Base-by-base conservation (phyloP, 1,139 yeast genomes). In the Scheffersomyces parashehatae region DNA sequence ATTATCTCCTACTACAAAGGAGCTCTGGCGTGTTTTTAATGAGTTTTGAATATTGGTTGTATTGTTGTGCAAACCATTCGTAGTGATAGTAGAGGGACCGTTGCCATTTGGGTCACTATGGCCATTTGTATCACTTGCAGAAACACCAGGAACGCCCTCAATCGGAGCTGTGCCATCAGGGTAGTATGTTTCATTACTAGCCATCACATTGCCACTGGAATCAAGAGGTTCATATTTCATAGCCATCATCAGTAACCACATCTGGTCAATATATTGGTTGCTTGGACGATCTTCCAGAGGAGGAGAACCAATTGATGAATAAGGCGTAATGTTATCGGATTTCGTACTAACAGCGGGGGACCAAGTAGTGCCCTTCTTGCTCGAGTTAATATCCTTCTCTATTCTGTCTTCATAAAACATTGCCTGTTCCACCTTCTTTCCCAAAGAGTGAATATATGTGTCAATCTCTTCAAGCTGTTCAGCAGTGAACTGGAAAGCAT, bases 181-280 rank as follows among this genome's bases (percentile, higher is more conserved):
- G 8, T 20, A 20, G 26, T 20, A 20, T 20, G 8, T 6, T 8
- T 31, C 35, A n/a, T 20, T 31, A 31, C 11, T 20, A 31, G 35
- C 10, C 35, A 31, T 14, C 7, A 31, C 35, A 31, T 35, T 28
- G 14, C 37, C 37, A 8, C 14, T 28, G 9, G 14, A 12, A 20
- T 35, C 28, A 9, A 26, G 47, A 2, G 35, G 34, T 16, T 47
- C 48, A 5, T 39, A 36, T 35, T 41, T 47, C 51, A 48, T 48
- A 1, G 51, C 49, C 48, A 53, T 38, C 49, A 51, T 48, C 46
- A 44, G 52, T 31, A 49, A 44, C 56, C 57, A 53, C 51, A 53
- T 51, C 30, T 52, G 55, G 31, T 53, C 56, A n/a, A 51, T 38
- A 29, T 49, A 46, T 30, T 44, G 46, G 35, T 37, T 45, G 29